Evolutionary conservation across 2,329 filamentous ascomycete species (phyloP).

Genomic region (Arthrobotrys sinensis): DNA sequence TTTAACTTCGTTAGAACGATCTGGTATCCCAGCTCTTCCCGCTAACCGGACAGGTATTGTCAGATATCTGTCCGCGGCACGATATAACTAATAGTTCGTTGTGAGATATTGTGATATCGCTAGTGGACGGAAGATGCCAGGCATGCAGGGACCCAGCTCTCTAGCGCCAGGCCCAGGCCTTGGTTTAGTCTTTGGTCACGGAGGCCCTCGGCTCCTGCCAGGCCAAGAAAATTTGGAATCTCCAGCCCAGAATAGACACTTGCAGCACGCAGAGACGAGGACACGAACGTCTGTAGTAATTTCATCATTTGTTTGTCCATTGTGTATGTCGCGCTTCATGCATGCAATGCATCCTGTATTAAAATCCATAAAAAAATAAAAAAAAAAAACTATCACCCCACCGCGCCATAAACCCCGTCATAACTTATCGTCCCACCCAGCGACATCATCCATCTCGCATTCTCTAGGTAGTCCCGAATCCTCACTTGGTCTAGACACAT

Average conservation of each 20-base stretch:
- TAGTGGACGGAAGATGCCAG: slow-evolving; percentile 23
- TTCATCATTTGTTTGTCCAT: not conserved
- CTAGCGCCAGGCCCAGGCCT: slow-evolving; percentile 31
- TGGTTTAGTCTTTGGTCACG: slow-evolving; percentile 29
- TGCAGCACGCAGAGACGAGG: slow-evolving; percentile 22
- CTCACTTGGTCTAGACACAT: not conserved
- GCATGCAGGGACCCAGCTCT: slow-evolving; percentile 32
- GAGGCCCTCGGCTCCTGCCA: slow-evolving; percentile 19
- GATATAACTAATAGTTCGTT: not conserved
- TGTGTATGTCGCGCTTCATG: slow-evolving; percentile 2
- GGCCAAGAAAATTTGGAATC: slow-evolving; percentile 31
- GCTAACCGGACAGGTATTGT: not conserved
- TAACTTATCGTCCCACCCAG: not conserved
- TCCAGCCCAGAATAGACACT: slow-evolving; percentile 12
- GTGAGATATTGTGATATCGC: slow-evolving; percentile 3
- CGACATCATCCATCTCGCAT: not conserved
- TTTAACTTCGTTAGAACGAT: not conserved
- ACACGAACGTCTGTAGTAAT: slow-evolving; percentile 7
- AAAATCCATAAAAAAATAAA: not conserved
- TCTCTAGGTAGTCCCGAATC: not conserved
- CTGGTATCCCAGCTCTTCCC: not conserved
- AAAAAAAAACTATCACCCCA: not conserved
- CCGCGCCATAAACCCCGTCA: slow-evolving; percentile 17
- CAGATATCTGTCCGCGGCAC: not conserved
- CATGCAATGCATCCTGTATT: not conserved